Evolutionary conservation across 495 filamentous ascomycete genomes (phyloP).

Genomic region (Daldinia caldariorum): DNA sequence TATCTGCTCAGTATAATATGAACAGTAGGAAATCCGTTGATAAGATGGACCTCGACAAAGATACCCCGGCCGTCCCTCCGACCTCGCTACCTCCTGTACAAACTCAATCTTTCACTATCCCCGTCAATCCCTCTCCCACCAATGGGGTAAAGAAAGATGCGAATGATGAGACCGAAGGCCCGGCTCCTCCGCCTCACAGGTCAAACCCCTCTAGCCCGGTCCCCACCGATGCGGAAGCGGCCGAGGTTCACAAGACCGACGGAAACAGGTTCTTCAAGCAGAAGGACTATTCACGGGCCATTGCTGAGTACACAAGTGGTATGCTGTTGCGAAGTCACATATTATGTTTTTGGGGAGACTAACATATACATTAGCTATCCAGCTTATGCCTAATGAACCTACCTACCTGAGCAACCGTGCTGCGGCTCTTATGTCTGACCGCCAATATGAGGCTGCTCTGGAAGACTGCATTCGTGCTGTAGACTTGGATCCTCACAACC

Average conservation of each 20-base stretch:
- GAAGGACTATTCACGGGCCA: slow-evolving; percentile 82
- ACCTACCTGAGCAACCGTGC: slow-evolving; percentile 96
- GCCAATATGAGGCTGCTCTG: slow-evolving; percentile 78
- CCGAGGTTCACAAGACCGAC: slow-evolving; percentile 87
- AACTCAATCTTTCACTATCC: slow-evolving; percentile 43
- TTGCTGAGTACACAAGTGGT: slow-evolving; percentile 96
- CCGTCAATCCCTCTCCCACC: slow-evolving; percentile 44
- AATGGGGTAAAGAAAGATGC: slow-evolving; percentile 50
- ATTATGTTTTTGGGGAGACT: slow-evolving; percentile 6
- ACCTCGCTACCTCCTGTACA: slow-evolving; percentile 56
- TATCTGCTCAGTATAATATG: slow-evolving; percentile 75
- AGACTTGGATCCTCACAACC: slow-evolving; percentile 80
- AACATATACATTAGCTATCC: slow-evolving; percentile 71
- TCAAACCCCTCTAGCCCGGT: slow-evolving; percentile 68
- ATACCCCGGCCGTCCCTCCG: slow-evolving; percentile 61
- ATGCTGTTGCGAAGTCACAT: slow-evolving; percentile 18
- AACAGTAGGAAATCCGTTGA: slow-evolving; percentile 66
- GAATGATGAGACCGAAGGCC: slow-evolving; percentile 60
- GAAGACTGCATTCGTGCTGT: slow-evolving; percentile 84
- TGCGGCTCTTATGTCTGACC: slow-evolving; percentile 88
- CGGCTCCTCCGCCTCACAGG: slow-evolving; percentile 83
- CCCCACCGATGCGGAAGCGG: slow-evolving; percentile 69
- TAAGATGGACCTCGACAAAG: slow-evolving; percentile 84
- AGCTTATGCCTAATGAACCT: slow-evolving; percentile 77
- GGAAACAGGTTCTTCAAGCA: slow-evolving; percentile 98